Percentiles rank a stretch among this genome's conserved stretches.
Evolutionary conservation across 768 basidiomycete species (phyloP).

Genomic region (Filobasidium wieringae): DNA sequence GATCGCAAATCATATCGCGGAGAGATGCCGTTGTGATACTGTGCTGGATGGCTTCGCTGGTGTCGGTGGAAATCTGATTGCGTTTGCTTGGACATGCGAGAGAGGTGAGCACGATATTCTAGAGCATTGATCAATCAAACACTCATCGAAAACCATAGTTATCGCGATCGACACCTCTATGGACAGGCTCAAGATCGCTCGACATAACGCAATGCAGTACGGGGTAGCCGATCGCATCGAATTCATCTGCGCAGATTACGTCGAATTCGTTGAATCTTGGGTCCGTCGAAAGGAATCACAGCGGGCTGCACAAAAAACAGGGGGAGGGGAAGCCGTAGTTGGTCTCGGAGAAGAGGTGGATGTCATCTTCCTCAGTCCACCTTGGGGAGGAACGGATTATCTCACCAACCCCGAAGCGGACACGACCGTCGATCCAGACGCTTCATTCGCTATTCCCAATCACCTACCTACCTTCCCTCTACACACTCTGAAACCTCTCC

Average conservation of each 20-base stretch:
- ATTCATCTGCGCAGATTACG: slow-evolving; percentile 76
- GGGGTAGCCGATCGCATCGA: slow-evolving; percentile 92
- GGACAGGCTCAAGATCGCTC: slow-evolving; percentile 71
- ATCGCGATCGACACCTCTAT: slow-evolving; percentile 85
- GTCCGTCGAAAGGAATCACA: slow-evolving; percentile 13
- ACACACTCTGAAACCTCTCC: slow-evolving; percentile 61
- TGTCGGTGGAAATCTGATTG: slow-evolving; percentile 93
- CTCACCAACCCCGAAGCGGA: slow-evolving; percentile 18
- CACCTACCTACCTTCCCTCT: slow-evolving; percentile 48
- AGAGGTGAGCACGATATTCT: slow-evolving; percentile 55
- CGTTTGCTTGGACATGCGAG: slow-evolving; percentile 91
- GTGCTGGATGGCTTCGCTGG: slow-evolving; percentile 80
- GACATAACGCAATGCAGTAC: slow-evolving; percentile 86
- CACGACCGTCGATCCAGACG: not conserved
- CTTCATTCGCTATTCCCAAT: slow-evolving; percentile 3
- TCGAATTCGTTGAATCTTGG: slow-evolving; percentile 56
- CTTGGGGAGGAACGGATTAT: slow-evolving; percentile 59
- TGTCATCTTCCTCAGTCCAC: slow-evolving; percentile 84
- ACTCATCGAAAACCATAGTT: slow-evolving; percentile 46
- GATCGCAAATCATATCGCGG: slow-evolving; percentile 85
- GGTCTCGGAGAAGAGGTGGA: slow-evolving; percentile 48
- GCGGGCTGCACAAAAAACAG: not conserved
- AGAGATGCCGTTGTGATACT: slow-evolving; percentile 51
- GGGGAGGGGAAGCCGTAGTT: not conserved
- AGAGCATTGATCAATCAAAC: not conserved